A percentile compares a stretch with the other conserved stretches of the same genome.
Conservation (phyloP, 352 stramenopile species). For the Phytophthora meadii region DNA sequence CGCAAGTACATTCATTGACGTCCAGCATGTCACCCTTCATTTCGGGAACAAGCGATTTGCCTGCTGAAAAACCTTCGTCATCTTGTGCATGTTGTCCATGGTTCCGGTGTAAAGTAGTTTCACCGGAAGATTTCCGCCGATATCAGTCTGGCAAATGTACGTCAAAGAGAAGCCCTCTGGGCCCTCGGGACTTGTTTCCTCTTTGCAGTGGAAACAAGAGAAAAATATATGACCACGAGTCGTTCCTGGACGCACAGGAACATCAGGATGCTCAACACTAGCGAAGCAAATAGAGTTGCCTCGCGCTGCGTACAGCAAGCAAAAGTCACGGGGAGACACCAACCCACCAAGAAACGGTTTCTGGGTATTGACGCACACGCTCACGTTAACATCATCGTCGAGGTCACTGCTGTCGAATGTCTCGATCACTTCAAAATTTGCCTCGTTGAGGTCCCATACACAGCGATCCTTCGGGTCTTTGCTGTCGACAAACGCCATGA, state of each 20-base stretch:
- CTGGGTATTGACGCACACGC: slow-evolving; percentile 59
- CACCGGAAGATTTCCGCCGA: slow-evolving; percentile 51
- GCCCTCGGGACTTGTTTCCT: slow-evolving; percentile 31
- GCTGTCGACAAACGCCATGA: slow-evolving; percentile 54
- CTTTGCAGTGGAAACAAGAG: slow-evolving; percentile 50
- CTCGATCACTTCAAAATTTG: slow-evolving; percentile 58
- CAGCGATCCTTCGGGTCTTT: slow-evolving; percentile 47
- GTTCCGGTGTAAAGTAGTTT: slow-evolving; percentile 65
- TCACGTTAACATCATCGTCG: slow-evolving; percentile 36
- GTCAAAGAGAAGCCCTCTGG: slow-evolving; percentile 46
- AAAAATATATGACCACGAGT: slow-evolving; percentile 53
- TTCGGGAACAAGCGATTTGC: slow-evolving; percentile 46
- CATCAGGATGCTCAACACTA: slow-evolving; percentile 53
- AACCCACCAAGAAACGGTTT: slow-evolving; percentile 64
- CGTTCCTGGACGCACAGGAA: slow-evolving; percentile 36
- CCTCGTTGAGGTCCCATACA: slow-evolving; percentile 64
- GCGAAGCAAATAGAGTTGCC: slow-evolving; percentile 42
- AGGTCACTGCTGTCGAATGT: slow-evolving; percentile 34
- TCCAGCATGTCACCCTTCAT: slow-evolving; percentile 5
- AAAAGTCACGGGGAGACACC: slow-evolving; percentile 64
- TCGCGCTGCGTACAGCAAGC: slow-evolving; percentile 43
- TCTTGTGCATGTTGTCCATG: slow-evolving; percentile 69
- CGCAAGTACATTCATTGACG: slow-evolving; percentile 11
- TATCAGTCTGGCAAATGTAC: slow-evolving; percentile 66
- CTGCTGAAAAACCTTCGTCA: slow-evolving; percentile 58